Percentiles rank a stretch among this genome's conserved stretches.
Conservation (phyloP, 2,329 filamentous ascomycete species). For the Lasiodiplodia hormozganensis region DNA sequence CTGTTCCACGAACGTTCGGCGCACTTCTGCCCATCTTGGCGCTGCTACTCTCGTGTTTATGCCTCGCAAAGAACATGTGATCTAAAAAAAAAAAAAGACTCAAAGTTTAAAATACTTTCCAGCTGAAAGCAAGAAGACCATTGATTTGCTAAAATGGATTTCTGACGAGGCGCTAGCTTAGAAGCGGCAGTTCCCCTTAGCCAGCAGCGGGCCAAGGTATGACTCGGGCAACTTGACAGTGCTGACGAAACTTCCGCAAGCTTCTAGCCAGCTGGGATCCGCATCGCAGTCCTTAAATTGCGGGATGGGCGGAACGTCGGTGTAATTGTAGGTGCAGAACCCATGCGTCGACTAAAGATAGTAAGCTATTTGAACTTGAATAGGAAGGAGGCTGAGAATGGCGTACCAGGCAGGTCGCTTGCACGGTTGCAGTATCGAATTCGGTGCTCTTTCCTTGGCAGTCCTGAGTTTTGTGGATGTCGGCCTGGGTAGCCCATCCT, state of each 20-base stretch:
- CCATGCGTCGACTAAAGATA: conserved; percentile 3
- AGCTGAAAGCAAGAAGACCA: not conserved
- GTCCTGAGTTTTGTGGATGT: conserved; percentile 14
- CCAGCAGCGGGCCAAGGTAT: not conserved
- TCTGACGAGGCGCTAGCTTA: not conserved
- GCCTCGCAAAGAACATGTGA: too few relatives aligned
- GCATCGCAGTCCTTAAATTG: conserved; percentile 9
- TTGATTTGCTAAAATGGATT: not conserved
- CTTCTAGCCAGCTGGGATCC: not conserved
- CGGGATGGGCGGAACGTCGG: not conserved
- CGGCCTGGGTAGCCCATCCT: conserved; percentile 8
- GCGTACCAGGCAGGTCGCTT: not conserved
- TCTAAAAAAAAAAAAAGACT: not conserved
- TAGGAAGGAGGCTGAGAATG: not conserved
- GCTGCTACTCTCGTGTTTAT: too few relatives aligned
- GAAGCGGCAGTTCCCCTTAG: not conserved
- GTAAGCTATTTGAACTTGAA: not conserved
- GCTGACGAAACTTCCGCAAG: conserved; percentile 4
- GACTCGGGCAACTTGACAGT: not conserved
- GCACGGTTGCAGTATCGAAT: not conserved
- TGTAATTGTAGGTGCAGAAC: conserved; percentile 17
- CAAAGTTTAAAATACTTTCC: not conserved
- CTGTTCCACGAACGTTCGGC: too few relatives aligned
- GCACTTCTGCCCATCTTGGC: too few relatives aligned
- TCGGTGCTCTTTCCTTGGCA: conserved; percentile 6